phyloP scores from a whole-genome alignment of 2,329 filamentous ascomycete species.

The Colletotrichum sansevieriae region DNA sequence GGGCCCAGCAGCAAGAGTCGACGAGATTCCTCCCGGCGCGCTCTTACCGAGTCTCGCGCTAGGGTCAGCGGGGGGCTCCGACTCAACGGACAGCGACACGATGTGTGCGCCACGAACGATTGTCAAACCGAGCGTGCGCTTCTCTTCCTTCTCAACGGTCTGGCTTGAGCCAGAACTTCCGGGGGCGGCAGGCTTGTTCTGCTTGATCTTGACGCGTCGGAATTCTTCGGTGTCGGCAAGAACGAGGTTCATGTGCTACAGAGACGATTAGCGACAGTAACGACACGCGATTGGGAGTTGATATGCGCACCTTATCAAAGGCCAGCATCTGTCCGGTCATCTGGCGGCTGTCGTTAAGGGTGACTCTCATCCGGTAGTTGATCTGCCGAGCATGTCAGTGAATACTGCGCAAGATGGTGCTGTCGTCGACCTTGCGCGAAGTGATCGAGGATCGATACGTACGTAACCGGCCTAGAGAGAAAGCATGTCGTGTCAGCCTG shows the following conservation, averaged over 20 bases:
- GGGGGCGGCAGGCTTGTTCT: slow-evolving; percentile 77
- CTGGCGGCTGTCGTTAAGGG: slow-evolving; percentile 92
- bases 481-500: slow-evolving; percentile 69
- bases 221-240: slow-evolving; percentile 99
- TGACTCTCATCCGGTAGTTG: slow-evolving; percentile 99
- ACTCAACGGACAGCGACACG: slow-evolving; percentile 94
- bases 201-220: slow-evolving; percentile 88
- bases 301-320: slow-evolving; percentile 85
- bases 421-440: background rate
- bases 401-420: background rate
- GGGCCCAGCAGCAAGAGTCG: slow-evolving; percentile 83
- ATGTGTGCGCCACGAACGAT: slow-evolving; percentile 96
- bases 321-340: slow-evolving; percentile 99
- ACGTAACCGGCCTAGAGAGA: slow-evolving; percentile 76
- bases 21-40: slow-evolving; percentile 75
- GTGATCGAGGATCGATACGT: slow-evolving; percentile 55
- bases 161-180: slow-evolving; percentile 72
- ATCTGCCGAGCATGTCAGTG: slow-evolving; percentile 70
- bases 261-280: slow-evolving; percentile 21
- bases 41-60: slow-evolving; percentile 87
- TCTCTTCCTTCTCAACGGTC: slow-evolving; percentile 91
- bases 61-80: slow-evolving; percentile 93
- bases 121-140: slow-evolving; percentile 93
- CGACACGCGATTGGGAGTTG: slow-evolving; percentile 21
- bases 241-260: slow-evolving; percentile 97